These are phyloP conservation scores for Aureobasidium sp. DNA, from an alignment of 2,329 filamentous ascomycete species.

Conservation along the genomic window DNA sequence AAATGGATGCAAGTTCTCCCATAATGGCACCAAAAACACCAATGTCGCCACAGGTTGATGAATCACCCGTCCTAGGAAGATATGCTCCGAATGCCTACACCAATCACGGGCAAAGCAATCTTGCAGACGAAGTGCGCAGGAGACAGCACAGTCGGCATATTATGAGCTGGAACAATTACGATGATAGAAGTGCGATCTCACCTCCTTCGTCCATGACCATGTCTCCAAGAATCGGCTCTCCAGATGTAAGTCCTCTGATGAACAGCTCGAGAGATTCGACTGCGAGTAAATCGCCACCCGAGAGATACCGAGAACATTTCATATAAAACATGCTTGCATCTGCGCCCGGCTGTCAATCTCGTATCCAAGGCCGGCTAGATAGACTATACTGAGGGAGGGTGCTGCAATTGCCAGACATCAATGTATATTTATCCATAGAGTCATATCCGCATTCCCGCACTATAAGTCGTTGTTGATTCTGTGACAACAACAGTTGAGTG, in stretches of 20 bases:
- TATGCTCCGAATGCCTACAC: not conserved
- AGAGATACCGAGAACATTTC: not conserved
- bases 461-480: not conserved
- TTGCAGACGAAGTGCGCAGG: conserved; percentile 10
- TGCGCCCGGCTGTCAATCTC: not conserved
- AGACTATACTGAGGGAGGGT: not conserved
- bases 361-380: not conserved
- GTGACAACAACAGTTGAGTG: too few species aligned
- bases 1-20: conserved; percentile 4
- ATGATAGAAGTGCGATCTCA: conserved; percentile 5
- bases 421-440: not conserved
- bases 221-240: conserved; percentile 7
- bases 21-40: conserved; percentile 5
- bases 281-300: not conserved
- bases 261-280: conserved; percentile 3
- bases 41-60: not conserved
- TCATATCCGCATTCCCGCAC: not conserved
- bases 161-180: conserved; percentile 20
- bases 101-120: not conserved
- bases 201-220: conserved; percentile 6
- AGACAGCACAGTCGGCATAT: conserved; percentile 18
- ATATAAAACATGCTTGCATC: not conserved
- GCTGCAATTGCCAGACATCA: not conserved
- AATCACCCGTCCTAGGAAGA: conserved; percentile 19
- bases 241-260: conserved; percentile 2